phyloP scores from a whole-genome alignment of 164 flowering plant species.

The Piper longum region DNA sequence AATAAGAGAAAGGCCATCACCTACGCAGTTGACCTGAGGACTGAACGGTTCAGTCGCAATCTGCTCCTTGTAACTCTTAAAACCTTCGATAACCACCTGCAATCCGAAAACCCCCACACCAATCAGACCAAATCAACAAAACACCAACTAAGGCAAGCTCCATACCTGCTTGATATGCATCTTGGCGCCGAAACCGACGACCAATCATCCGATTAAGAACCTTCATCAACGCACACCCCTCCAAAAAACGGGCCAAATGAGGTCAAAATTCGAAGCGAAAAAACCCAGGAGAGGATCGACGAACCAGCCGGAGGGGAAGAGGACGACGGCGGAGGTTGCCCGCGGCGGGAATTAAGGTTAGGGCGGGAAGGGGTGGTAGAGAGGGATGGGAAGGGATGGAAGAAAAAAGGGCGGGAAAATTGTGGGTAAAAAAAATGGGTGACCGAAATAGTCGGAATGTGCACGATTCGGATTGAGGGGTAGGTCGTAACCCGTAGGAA shows the following conservation, averaged over 20 bases:
- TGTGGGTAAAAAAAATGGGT: not conserved
- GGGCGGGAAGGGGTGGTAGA: too few relatives aligned
- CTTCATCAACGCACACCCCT: not conserved
- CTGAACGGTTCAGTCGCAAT: slow-evolving; percentile 80
- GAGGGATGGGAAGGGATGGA: too few relatives aligned
- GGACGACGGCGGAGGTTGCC: not conserved
- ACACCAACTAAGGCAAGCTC: not conserved
- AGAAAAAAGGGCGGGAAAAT: not conserved
- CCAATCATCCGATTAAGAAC: not conserved
- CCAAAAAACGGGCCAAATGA: not conserved
- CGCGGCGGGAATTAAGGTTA: not conserved
- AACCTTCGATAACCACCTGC: slow-evolving; percentile 86
- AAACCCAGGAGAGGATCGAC: not conserved
- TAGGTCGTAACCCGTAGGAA: not conserved
- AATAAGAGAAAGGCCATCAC: slow-evolving; percentile 22
- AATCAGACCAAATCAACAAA: too few relatives aligned
- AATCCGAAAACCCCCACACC: not conserved
- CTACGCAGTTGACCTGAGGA: slow-evolving; percentile 87
- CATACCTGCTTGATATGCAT: slow-evolving; percentile 10
- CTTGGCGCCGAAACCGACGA: not conserved
- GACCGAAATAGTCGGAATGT: not conserved
- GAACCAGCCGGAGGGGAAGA: not conserved
- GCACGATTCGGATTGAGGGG: not conserved
- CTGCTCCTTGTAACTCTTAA: slow-evolving; percentile 91
- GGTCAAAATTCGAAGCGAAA: not conserved